Conservation (phyloP, 345 rosid species). For the Gossypium australe region DNA sequence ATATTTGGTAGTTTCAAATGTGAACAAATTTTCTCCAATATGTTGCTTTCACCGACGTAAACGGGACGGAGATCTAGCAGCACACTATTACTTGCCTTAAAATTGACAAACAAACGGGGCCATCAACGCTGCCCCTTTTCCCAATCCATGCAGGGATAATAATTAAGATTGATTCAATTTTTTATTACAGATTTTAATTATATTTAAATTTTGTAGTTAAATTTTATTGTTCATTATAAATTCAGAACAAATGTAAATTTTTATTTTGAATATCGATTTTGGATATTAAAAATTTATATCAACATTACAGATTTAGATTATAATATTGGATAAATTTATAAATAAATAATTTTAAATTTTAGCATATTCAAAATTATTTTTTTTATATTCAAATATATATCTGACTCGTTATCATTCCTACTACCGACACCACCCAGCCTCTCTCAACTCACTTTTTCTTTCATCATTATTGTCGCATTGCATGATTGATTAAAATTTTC, state of each 20-base stretch:
- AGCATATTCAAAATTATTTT: too few relatives aligned
- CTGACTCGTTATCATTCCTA: too few relatives aligned
- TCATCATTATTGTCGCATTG: background rate
- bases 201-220: too few relatives aligned
- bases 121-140: constrained; percentile 9
- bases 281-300: too few relatives aligned
- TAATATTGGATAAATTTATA: background rate
- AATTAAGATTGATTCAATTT: too few relatives aligned
- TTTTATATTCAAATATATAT: too few relatives aligned
- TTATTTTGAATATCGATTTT: too few relatives aligned
- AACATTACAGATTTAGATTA: too few relatives aligned
- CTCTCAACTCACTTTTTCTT: background rate
- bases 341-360: background rate
- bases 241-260: too few relatives aligned
- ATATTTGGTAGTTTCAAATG: background rate
- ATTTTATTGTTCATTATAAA: too few relatives aligned
- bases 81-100: background rate
- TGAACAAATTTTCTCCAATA: background rate
- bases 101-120: constrained; percentile 22
- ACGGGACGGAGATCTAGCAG: constrained; percentile 56
- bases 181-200: too few relatives aligned
- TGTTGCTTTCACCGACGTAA: constrained; percentile 49
- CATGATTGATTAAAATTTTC: background rate
- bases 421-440: too few relatives aligned
- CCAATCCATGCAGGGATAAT: background rate